These are phyloP conservation scores for Xylariaceae sp. DNA, from an alignment of 2,329 filamentous ascomycete species.

Conservation along the genomic window DNA sequence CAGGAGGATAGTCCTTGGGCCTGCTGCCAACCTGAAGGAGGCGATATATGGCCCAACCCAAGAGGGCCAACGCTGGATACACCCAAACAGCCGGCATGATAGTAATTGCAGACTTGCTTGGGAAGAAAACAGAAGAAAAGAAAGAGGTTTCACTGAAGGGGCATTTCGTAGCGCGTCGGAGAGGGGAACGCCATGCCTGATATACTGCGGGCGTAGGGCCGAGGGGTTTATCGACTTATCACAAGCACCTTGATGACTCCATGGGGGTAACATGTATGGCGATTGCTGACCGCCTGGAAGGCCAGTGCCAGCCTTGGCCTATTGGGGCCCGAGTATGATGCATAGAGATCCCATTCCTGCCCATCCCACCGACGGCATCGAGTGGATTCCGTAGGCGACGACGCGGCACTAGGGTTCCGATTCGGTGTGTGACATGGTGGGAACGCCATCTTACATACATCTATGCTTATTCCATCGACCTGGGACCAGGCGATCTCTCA, in stretches of 20 bases:
- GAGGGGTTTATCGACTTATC: background rate
- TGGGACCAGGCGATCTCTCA: background rate
- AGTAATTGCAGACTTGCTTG: constrained; percentile 6
- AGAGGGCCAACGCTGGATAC: constrained; percentile 16
- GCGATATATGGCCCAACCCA: constrained; percentile 19
- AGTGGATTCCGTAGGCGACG: background rate
- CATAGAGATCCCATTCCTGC: no score
- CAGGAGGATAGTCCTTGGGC: constrained; percentile 20
- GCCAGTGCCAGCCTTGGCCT: no score
- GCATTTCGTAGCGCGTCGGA: background rate
- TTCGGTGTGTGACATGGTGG: constrained; percentile 12
- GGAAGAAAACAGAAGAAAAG: constrained; percentile 4
- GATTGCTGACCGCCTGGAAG: background rate
- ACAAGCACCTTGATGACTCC: no score
- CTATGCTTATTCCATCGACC: no score
- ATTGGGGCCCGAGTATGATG: no score
- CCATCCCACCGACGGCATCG: no score
- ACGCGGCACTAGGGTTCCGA: constrained; percentile 7
- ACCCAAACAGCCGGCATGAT: constrained; percentile 18
- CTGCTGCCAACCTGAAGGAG: constrained; percentile 20
- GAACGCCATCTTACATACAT: background rate
- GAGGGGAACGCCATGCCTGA: constrained; percentile 8
- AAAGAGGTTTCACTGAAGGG: constrained; percentile 4
- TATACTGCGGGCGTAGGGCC: constrained; percentile 7
- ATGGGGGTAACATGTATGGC: background rate